Evolutionary conservation across 345 rosid genomes (phyloP).

Genomic region (Rhizophora mangle): DNA sequence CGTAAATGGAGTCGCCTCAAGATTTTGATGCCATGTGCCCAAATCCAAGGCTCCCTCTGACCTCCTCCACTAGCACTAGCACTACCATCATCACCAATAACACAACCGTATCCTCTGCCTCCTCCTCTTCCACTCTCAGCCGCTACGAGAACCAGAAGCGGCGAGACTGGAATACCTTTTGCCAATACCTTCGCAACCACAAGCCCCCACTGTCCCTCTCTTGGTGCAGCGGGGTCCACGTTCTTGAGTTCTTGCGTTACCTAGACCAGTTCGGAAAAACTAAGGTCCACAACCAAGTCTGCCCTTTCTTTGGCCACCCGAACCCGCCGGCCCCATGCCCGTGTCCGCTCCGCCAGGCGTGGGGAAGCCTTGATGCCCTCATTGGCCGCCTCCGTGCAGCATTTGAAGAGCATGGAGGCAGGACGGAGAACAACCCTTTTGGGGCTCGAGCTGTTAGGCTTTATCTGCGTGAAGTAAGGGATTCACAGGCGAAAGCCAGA

Average conservation of each 20-base stretch:
- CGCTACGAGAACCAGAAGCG: constrained; percentile 97
- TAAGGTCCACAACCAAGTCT: constrained; percentile 74
- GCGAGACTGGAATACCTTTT: constrained; percentile 94
- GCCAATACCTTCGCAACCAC: constrained; percentile 90
- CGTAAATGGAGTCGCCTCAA: constrained; percentile 48
- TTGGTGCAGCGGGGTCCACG: constrained; percentile 93
- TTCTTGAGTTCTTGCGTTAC: constrained; percentile 87
- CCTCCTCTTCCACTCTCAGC: constrained; percentile 55
- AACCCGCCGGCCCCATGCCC: constrained; percentile 97
- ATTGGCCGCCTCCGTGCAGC: constrained; percentile 94
- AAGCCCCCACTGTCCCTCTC: constrained; percentile 82
- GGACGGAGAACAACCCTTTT: constrained; percentile 87
- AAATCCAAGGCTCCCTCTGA: constrained; percentile 3
- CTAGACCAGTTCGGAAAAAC: constrained; percentile 95
- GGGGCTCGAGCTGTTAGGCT: constrained; percentile 97
- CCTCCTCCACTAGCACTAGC: constrained; percentile 12
- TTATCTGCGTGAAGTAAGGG: constrained; percentile 86
- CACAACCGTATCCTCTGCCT: constrained; percentile 16
- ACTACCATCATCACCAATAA: constrained; percentile 2
- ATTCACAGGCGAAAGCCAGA: constrained; percentile 85
- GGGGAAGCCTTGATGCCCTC: constrained; percentile 98
- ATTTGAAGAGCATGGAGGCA: constrained; percentile 88
- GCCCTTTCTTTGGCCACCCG: constrained; percentile 91
- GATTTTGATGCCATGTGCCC: constrained; percentile 35
- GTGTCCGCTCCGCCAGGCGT: constrained; percentile 95